Evolutionary conservation across 768 basidiomycete species (phyloP).

Genomic region (Flagelloscypha sp.): DNA sequence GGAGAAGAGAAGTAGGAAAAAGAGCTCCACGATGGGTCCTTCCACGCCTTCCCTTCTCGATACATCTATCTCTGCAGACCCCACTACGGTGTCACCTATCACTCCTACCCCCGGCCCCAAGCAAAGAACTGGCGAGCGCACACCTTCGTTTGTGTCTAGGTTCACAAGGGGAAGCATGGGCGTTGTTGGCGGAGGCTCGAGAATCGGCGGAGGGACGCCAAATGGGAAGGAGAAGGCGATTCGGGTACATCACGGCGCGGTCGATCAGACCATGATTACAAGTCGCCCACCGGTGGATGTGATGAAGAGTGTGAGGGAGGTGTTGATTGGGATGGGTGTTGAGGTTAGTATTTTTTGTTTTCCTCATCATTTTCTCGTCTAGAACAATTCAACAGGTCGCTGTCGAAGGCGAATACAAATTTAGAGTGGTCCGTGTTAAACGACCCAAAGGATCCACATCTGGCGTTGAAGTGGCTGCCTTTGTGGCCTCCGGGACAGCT

Average conservation of each 20-base stretch:
- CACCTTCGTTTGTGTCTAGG: conserved; percentile 36
- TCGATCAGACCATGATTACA: conserved; percentile 86
- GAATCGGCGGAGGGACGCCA: conserved; percentile 22
- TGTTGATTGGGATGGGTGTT: conserved; percentile 84
- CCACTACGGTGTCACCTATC: no score
- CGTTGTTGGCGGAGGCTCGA: conserved; percentile 15
- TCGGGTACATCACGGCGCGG: conserved; percentile 84
- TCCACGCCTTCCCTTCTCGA: no score
- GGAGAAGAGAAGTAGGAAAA: conserved; percentile 15
- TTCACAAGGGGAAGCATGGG: conserved; percentile 44
- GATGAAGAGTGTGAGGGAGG: conserved; percentile 73
- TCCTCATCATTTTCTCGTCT: no score
- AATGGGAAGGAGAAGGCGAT: conserved; percentile 41
- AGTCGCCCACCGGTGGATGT: conserved; percentile 79
- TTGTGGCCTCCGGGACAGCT: conserved; percentile 29
- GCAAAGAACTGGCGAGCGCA: no score
- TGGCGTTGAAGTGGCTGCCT: conserved; percentile 29
- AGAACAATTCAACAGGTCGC: no score
- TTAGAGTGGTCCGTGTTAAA: conserved; percentile 76
- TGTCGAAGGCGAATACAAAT: conserved; percentile 85
- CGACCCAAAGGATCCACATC: conserved; percentile 43
- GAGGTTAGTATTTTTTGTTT: no score
- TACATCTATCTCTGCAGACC: no score
- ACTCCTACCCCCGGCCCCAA: no score
- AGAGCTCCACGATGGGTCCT: no score